Conservation (phyloP, 129 eudicot species). For the Calendula officinalis region DNA sequence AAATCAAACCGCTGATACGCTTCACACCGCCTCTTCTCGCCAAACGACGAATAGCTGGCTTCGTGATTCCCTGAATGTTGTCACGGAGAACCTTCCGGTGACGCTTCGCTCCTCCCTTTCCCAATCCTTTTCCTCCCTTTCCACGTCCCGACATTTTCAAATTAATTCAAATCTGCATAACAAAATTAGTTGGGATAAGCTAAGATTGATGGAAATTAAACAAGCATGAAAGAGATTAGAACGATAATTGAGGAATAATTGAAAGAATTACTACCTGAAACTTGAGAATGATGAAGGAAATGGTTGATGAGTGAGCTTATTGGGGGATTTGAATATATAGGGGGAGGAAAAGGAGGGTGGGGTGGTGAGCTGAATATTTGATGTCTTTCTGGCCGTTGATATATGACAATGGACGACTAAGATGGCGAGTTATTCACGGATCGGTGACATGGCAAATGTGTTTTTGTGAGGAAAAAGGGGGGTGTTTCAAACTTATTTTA, state of each 20-base stretch:
- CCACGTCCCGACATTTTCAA: slow-evolving; percentile 43
- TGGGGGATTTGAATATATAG: slow-evolving; percentile 28
- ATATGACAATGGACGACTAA: slow-evolving; percentile 3
- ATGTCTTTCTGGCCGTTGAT: slow-evolving; percentile 27
- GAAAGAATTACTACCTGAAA: not conserved
- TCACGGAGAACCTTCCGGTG: slow-evolving; percentile 51
- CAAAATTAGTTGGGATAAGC: not conserved
- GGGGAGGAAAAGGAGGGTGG: slow-evolving; percentile 6
- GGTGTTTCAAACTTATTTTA: not conserved
- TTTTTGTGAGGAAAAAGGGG: not conserved
- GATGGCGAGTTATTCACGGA: slow-evolving; percentile 13
- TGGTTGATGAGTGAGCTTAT: not conserved
- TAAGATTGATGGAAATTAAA: too few relatives aligned
- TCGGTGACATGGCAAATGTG: slow-evolving; percentile 28
- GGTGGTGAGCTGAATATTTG: slow-evolving; percentile 2
- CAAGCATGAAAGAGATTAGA: not conserved
- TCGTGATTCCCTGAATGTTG: slow-evolving; percentile 36
- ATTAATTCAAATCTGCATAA: not conserved
- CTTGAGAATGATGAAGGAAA: not conserved
- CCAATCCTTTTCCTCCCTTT: slow-evolving; percentile 54
- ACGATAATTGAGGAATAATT: not conserved
- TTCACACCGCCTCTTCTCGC: slow-evolving; percentile 37
- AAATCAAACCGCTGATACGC: slow-evolving; percentile 29
- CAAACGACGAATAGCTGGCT: slow-evolving; percentile 32
- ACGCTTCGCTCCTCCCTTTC: slow-evolving; percentile 52